Evolutionary conservation across 2,329 filamentous ascomycete species (phyloP).

Genomic region (Remersonia thermophila): DNA sequence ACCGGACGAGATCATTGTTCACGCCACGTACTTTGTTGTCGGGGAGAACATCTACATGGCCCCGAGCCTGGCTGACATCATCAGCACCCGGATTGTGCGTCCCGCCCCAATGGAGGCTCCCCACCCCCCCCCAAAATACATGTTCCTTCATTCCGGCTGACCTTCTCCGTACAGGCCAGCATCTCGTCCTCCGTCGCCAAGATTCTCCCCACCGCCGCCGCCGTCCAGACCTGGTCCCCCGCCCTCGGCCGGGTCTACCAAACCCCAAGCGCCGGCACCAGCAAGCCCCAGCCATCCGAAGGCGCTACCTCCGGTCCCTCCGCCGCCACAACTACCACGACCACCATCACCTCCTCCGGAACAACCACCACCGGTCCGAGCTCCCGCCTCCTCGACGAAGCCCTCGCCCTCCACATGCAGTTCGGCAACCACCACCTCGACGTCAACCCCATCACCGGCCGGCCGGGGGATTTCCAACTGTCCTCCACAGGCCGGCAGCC

Average conservation of each 20-base stretch:
- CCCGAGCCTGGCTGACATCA: constrained; percentile 45
- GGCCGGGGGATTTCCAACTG: constrained; percentile 53
- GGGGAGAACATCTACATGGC: constrained; percentile 58
- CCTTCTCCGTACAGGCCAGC: no score
- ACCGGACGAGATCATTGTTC: constrained; percentile 47
- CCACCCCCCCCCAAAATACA: not conserved
- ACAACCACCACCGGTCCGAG: constrained; percentile 26
- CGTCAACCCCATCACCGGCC: constrained; percentile 55
- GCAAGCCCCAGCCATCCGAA: constrained; percentile 25
- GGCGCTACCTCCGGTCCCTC: constrained; percentile 34
- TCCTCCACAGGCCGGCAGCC: constrained; percentile 42
- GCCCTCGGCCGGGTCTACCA: constrained; percentile 41
- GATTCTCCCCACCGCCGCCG: constrained; percentile 37
- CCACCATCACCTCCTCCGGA: constrained; percentile 26
- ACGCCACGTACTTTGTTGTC: constrained; percentile 51
- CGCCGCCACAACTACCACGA: constrained; percentile 4
- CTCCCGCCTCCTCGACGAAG: constrained; percentile 41
- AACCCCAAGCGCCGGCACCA: constrained; percentile 21
- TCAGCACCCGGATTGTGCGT: constrained; percentile 46
- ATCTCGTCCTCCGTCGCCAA: constrained; percentile 44
- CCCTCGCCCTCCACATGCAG: constrained; percentile 43
- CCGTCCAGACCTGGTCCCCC: constrained; percentile 42
- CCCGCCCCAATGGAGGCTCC: not conserved
- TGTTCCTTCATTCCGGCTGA: no score
- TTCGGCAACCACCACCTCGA: constrained; percentile 55